Evolutionary conservation across 2,329 filamentous ascomycete genomes (phyloP), one percentile per base, ranked within the genome.

Genomic region (Ophiosphaerella korrae): DNA sequence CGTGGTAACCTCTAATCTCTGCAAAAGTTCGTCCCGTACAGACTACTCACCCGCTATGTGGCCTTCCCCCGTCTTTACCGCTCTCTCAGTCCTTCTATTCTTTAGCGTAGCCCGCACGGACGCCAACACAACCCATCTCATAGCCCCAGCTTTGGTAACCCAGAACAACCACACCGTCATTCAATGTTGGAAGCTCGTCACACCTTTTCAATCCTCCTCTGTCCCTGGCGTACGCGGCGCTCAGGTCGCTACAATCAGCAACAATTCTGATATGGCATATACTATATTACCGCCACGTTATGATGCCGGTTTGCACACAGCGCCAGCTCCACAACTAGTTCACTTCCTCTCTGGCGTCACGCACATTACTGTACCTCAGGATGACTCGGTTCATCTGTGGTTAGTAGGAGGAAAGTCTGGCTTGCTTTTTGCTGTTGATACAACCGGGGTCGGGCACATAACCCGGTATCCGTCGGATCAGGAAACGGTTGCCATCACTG

Each of bases 101-200:
- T 16, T 23, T 14, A 16, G n/a, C n/a, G n/a, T 42, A n/a, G 50
- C 52, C n/a, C 50, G 60, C 40, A 26, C 47, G 7, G 21, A 46
- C 8, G 24, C 50, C 12, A 60, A 58, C 39, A 49, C 43, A 14
- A 63, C 60, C 32, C 63, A 66, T 46, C 62, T 74, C 23, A 69
- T 57, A 3, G 62, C 60, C 7, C 73, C 71, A 7, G 68, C 71
- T 12, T 55, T 74, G 21, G 63, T 72, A 9, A 72, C 71, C 3
- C 62, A 63, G 41, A 53, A 64, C 12, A 70, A 72, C 55, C 55
- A 57, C 43, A 72, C 71, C 7, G 57, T 55, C 5, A 62, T 74
- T 32, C 62, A 74, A 53, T 75, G 71, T 56, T 74, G 70, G 71
- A 55, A 65, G 18, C 64, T 74, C 42, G 55, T 39, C 23, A 47